These are phyloP conservation scores for Pseudozyma hubeiensis DNA, from an alignment of 1,284 basidiomycete species.

Conservation along the genomic window DNA sequence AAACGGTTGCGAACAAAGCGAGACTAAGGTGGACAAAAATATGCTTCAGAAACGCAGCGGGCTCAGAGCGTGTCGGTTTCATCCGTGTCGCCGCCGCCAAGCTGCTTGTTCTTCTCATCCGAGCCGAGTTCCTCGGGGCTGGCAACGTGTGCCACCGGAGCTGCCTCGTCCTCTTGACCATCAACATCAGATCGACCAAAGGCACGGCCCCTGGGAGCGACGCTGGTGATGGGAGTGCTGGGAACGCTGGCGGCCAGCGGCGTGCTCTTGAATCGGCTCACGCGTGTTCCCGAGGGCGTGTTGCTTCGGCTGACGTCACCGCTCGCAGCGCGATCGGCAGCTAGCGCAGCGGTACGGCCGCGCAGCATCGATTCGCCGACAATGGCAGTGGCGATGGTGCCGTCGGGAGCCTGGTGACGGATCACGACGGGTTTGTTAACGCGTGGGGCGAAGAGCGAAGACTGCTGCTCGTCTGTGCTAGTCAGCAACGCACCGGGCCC, in stretches of 20 bases:
- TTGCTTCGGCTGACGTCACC: slow-evolving; percentile 43
- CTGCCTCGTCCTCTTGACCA: slow-evolving; percentile 21
- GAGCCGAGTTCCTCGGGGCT: slow-evolving; percentile 35
- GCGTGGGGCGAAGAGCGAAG: slow-evolving; percentile 26
- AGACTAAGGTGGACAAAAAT: background rate
- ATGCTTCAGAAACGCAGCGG: background rate
- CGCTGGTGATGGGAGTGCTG: slow-evolving; percentile 12
- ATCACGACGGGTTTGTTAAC: slow-evolving; percentile 56
- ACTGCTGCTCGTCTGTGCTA: slow-evolving; percentile 15
- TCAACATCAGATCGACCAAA: slow-evolving; percentile 28
- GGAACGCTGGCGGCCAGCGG: slow-evolving; percentile 32
- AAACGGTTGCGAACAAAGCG: background rate
- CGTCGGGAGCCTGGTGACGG: slow-evolving; percentile 49
- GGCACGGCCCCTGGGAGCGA: slow-evolving; percentile 15
- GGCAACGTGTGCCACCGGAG: slow-evolving; percentile 13
- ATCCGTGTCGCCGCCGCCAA: slow-evolving; percentile 26
- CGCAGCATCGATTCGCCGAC: slow-evolving; percentile 55
- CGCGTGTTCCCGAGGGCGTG: slow-evolving; percentile 43
- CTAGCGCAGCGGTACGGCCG: slow-evolving; percentile 33
- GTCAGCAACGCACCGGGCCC: slow-evolving; percentile 18
- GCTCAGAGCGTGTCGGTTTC: slow-evolving; percentile 29
- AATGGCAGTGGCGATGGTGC: slow-evolving; percentile 49
- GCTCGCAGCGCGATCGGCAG: slow-evolving; percentile 15
- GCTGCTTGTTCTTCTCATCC: slow-evolving; percentile 34
- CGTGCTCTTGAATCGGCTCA: slow-evolving; percentile 51